Evolutionary conservation across 768 basidiomycete genomes (phyloP), one percentile per base, ranked within the genome.

Genomic region (Phanerodontia chrysosporium): DNA sequence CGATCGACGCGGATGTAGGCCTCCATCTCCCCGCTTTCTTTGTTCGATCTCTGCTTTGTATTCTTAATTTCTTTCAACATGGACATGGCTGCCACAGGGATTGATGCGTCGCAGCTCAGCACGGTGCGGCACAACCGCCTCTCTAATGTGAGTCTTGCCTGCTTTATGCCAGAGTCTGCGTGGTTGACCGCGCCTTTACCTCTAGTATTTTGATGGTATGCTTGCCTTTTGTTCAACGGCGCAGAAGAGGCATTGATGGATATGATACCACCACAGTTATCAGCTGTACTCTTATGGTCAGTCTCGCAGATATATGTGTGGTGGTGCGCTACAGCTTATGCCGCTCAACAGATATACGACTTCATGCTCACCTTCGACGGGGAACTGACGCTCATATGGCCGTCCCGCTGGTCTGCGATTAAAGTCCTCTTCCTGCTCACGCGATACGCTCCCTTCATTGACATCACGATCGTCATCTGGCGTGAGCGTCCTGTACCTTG

Each of bases 381-480:
- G 2, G 45, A 58, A 27, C n/a, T 45, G 1, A 42, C 57, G 4
- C 28, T 58, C 5, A 44, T 58, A 6, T 58, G 57, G 57, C 49
- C 49, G 22, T 58, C 57, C 4, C 39, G 22, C 30, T 58, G 49
- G 49, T 51, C 27, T 14, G n/a, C 27, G 1, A 48, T 45, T 10
- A 58, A 51, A 25, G n/a, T 52, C 4, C 36, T 58, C 21, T 58
- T 39, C 51, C 25, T 58, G 9, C 42, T 51, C 24, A 58, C 48
- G 21, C 29, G 57, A 28, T 58, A 58, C 36, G 14, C 32, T 5
- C 21, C 57, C n/a, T 58, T 58, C 49, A 28, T 58, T 35, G 49
- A 58, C 44, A 36, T 58, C n/a, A 36, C 21, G 3, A 21, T 58
- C 6, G 57, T 51, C 4, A 18, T 51, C 18, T 51, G 35, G 14